Base-by-base conservation (phyloP, 2,329 filamentous ascomycete species). In the Thelonectria olida region DNA sequence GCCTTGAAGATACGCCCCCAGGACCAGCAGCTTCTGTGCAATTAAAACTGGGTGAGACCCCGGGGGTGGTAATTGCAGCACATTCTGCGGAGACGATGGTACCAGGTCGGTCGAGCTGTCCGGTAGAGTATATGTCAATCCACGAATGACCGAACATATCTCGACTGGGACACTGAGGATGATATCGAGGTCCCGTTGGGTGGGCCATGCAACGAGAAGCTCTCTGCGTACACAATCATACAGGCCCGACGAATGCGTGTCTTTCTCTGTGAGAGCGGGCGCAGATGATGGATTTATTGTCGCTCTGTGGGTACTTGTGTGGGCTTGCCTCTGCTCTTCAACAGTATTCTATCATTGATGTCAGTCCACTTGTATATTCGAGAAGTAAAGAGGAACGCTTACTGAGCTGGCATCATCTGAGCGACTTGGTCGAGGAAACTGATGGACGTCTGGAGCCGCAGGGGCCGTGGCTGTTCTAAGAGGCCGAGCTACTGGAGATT, bases 41-140 rank as follows among this genome's bases (percentile, higher is more conserved):
- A 84, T 68, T 1, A 81, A 61, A 0, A 80, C 75, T 0, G 81
- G 81, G 58, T 81, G 79, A 3, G 69, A 65, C 5, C 65, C 60
- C 3, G 53, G 23, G 0, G 62, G 42, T 1, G 69, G 71, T 3
- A 63, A n/a, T 6, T 55, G 42, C 4, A 83, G 69, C 13, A 81
- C 60, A 7, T 71, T 57, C 22, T 55, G 67, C 15, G 74, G 63
- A 17, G 75, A 72, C 39, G 62, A 59, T 61, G 38, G 15, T 66
- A 45, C n/a, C 63, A 53, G 7, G 2, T 27, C 31, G 10, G 17
- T 69, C 34, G 25, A 72, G 61, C 12, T 41, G 57, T 1, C 73
- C 67, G 54, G 72, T 76, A 31, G 58, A n/a, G n/a, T 22, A n/a
- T 23, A 34, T 20, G 28, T 57, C 42, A 74, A 59, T 9, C 75